phyloP scores from a whole-genome alignment of 306 rosid genomes.

The Fagus sylvatica region DNA sequence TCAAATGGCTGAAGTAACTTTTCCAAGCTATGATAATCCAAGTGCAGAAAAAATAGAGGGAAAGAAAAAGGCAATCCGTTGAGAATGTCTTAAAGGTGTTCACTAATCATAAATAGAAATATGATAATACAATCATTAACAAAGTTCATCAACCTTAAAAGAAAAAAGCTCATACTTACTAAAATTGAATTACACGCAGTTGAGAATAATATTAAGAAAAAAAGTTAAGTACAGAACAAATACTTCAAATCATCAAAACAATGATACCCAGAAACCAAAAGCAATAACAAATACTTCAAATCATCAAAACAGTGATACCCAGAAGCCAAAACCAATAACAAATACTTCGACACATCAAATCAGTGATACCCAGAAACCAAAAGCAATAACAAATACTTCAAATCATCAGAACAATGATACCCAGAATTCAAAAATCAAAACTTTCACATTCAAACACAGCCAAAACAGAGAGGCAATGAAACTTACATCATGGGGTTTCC shows the following conservation, averaged over 20 bases:
- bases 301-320: neutral
- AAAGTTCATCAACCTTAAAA: constrained; percentile 2
- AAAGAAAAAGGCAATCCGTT: neutral
- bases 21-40: neutral
- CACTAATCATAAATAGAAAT: neutral
- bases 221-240: neutral
- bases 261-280: neutral
- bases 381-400: neutral
- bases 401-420: neutral
- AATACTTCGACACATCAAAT: neutral
- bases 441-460: neutral
- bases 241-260: neutral
- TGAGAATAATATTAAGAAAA: neutral
- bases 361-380: neutral
- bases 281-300: neutral
- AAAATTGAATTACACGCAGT: neutral
- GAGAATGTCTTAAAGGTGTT: neutral
- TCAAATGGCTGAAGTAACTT: neutral
- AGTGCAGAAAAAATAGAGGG: neutral
- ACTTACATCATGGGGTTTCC: constrained; percentile 25
- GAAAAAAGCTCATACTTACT: neutral
- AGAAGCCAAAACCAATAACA: neutral
- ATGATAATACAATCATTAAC: neutral
- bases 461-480: neutral
- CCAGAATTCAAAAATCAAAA: neutral